Conservation (phyloP, 2,329 filamentous ascomycete species). For the Alternaria tenuissima region DNA sequence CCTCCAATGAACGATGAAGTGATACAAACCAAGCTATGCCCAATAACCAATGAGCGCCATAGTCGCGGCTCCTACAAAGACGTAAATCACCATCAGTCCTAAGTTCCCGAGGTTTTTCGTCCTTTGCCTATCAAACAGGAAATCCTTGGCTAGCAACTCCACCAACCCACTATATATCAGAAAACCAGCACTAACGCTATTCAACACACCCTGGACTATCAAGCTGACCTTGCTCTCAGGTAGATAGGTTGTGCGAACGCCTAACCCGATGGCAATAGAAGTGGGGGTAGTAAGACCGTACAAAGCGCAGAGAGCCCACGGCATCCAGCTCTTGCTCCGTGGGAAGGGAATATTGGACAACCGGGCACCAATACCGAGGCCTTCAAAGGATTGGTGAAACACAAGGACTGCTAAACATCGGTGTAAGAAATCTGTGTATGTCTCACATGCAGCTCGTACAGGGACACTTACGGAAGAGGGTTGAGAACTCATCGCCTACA, state of each 20-base stretch:
- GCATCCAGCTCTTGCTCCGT: neutral
- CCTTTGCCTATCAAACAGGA: constrained; percentile 10
- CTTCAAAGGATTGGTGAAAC: constrained; percentile 13
- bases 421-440: no score
- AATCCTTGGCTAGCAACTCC: constrained; percentile 12
- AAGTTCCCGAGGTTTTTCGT: neutral
- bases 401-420: neutral
- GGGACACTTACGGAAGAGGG: neutral
- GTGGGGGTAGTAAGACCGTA: constrained; percentile 9
- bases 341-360: constrained; percentile 2
- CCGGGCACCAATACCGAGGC: constrained; percentile 5
- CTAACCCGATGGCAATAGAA: constrained; percentile 7
- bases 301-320: constrained; percentile 5
- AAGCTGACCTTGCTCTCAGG: constrained; percentile 5
- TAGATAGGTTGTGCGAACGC: constrained; percentile 1
- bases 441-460: no score
- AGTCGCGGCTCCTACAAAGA: constrained; percentile 5
- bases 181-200: constrained; percentile 13
- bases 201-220: constrained; percentile 8
- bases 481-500: constrained; percentile 5
- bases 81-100: constrained; percentile 1
- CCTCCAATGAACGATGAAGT: neutral
- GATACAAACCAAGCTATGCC: neutral
- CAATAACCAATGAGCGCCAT: constrained; percentile 13
- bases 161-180: constrained; percentile 9